A percentile compares a stretch with the other conserved stretches of the same genome.
phyloP scores from a whole-genome alignment of 2,329 filamentous ascomycete species.

The Sarocladium strictum region DNA sequence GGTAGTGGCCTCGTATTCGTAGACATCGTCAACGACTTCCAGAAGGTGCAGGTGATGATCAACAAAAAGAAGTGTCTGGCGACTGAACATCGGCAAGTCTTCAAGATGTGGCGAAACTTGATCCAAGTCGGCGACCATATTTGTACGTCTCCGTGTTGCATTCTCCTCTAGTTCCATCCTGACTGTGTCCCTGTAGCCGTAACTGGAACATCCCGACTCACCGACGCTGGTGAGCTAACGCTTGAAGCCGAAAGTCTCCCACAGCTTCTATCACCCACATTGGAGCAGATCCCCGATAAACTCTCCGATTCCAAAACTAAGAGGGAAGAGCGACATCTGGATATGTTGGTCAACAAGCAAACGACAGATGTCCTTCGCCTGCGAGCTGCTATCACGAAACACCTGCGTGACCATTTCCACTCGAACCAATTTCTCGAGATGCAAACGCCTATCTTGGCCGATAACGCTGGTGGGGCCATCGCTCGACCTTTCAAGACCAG shows the following conservation, averaged over 20 bases:
- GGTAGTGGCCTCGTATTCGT: slow-evolving; percentile 81
- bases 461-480: slow-evolving; percentile 77
- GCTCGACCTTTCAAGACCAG: slow-evolving; percentile 81
- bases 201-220: slow-evolving; percentile 63
- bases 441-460: slow-evolving; percentile 80
- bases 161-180: slow-evolving; percentile 15
- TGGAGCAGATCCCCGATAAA: slow-evolving; percentile 71
- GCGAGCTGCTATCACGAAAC: slow-evolving; percentile 67
- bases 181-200: slow-evolving; percentile 46
- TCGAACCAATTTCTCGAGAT: slow-evolving; percentile 75
- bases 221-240: slow-evolving; percentile 68
- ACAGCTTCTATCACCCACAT: slow-evolving; percentile 65
- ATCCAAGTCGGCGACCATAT: slow-evolving; percentile 79
- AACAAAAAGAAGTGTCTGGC: slow-evolving; percentile 48
- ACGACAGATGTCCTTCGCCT: slow-evolving; percentile 65
- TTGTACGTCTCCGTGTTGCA: slow-evolving; percentile 48
- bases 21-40: slow-evolving; percentile 68
- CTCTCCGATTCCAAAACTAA: slow-evolving; percentile 66
- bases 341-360: slow-evolving; percentile 71
- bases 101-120: slow-evolving; percentile 57
- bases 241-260: slow-evolving; percentile 65
- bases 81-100: slow-evolving; percentile 19
- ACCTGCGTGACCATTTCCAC: slow-evolving; percentile 68
- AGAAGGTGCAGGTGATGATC: slow-evolving; percentile 70
- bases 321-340: slow-evolving; percentile 74